Evolutionary conservation across 176 grass and related monocot species (phyloP).

Genomic region (Elaeis guineensis): DNA sequence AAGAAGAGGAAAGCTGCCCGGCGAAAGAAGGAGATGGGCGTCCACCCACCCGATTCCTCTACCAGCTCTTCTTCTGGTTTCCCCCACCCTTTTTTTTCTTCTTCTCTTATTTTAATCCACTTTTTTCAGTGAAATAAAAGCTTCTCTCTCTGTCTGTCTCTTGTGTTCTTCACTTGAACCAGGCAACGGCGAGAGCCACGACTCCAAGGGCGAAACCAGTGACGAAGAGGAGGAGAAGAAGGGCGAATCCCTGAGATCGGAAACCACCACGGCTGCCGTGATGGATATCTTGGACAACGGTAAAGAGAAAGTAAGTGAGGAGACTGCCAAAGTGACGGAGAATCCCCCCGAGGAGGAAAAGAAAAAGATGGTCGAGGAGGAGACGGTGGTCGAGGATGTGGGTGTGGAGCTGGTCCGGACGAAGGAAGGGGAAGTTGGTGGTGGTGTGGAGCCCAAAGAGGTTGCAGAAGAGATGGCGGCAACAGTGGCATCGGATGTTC

Average conservation of each 20-base stretch:
- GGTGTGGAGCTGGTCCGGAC: neutral
- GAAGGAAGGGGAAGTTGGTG: neutral
- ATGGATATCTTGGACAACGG: no score
- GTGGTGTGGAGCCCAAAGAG: neutral
- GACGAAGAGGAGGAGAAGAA: neutral
- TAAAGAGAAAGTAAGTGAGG: no score
- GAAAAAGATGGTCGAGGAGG: neutral
- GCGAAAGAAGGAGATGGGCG: constrained; percentile 7
- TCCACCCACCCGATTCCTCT: neutral
- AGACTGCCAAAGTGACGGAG: no score
- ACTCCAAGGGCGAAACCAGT: neutral
- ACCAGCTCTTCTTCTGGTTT: neutral
- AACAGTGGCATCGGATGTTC: no score
- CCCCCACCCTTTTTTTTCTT: neutral
- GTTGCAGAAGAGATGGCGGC: no score
- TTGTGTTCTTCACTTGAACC: neutral
- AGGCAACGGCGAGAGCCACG: neutral
- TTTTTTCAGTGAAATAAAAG: neutral
- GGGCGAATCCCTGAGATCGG: no score
- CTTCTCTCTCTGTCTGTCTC: neutral
- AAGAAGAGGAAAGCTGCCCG: constrained; percentile 12
- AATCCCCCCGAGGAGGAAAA: neutral
- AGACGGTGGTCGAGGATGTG: neutral
- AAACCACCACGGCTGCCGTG: no score
- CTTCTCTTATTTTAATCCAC: neutral